These are phyloP conservation scores for Uncinocarpus reesii DNA, from an alignment of 2,329 filamentous ascomycete species.

Conservation along the genomic window DNA sequence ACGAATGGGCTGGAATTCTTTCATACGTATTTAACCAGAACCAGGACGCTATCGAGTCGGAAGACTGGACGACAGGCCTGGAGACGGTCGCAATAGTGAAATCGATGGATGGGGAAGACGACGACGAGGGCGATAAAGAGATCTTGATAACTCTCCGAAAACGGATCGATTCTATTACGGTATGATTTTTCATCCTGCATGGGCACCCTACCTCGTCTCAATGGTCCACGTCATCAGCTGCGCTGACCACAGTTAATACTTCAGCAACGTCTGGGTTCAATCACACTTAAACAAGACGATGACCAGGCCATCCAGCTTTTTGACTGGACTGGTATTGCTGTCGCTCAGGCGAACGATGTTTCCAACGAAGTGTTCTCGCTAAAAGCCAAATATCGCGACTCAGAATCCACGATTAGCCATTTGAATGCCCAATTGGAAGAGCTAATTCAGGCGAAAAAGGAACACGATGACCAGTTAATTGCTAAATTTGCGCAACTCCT, in stretches of 20 bases:
- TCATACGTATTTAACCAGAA: slow-evolving; percentile 28
- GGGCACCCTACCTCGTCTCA: slow-evolving; percentile 4
- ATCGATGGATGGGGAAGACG: slow-evolving; percentile 14
- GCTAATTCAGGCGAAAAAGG: slow-evolving; percentile 46
- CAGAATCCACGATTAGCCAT: slow-evolving; percentile 42
- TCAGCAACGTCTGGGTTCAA: slow-evolving; percentile 45
- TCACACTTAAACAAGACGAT: slow-evolving; percentile 44
- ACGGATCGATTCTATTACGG: slow-evolving; percentile 41
- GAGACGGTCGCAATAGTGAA: slow-evolving; percentile 25
- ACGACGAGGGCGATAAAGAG: slow-evolving; percentile 25
- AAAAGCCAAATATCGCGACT: slow-evolving; percentile 32
- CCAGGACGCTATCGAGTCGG: slow-evolving; percentile 14
- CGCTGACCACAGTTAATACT: slow-evolving; percentile 8
- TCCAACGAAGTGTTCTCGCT: slow-evolving; percentile 35
- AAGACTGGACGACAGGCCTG: slow-evolving; percentile 22
- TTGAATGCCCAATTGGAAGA: slow-evolving; percentile 48
- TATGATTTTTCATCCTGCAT: slow-evolving; percentile 20
- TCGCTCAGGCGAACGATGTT: slow-evolving; percentile 36
- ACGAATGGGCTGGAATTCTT: slow-evolving; percentile 35
- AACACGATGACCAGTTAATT: slow-evolving; percentile 49
- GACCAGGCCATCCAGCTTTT: slow-evolving; percentile 47
- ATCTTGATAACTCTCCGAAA: slow-evolving; percentile 36
- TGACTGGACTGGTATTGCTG: slow-evolving; percentile 46
- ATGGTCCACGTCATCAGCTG: slow-evolving; percentile 11
- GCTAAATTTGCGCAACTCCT: slow-evolving; percentile 48